Conservation (phyloP, 179 eudicot species). For the Spergularia azorica region DNA sequence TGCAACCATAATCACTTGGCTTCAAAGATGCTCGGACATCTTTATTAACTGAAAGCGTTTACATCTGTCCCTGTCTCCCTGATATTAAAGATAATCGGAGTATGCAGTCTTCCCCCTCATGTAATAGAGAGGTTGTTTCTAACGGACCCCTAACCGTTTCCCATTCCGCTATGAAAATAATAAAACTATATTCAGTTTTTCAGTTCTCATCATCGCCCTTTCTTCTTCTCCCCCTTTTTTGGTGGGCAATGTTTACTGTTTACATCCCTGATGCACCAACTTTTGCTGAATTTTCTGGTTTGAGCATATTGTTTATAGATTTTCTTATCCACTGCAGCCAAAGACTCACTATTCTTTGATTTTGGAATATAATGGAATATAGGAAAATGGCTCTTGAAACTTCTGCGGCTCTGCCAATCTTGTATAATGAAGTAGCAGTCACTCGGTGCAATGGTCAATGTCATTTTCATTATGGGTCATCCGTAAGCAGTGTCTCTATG, state of each 20-base stretch:
- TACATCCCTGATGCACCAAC: slow-evolving; percentile 8
- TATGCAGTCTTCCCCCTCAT: not conserved
- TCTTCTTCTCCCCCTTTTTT: not conserved
- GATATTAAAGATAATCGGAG: not conserved
- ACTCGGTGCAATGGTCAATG: too few species aligned
- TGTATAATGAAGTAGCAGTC: too few species aligned
- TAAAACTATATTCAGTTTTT: not conserved
- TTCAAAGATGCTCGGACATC: not conserved
- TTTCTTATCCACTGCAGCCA: too few species aligned
- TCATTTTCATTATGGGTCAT: too few species aligned
- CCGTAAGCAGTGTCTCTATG: too few species aligned
- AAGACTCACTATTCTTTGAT: too few species aligned
- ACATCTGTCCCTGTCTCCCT: not conserved
- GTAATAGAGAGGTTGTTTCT: not conserved
- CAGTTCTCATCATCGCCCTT: not conserved
- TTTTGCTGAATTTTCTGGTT: not conserved
- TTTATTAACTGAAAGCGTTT: not conserved
- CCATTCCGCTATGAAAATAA: not conserved
- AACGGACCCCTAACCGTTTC: too few species aligned
- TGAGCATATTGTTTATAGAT: too few species aligned
- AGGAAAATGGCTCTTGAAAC: too few species aligned
- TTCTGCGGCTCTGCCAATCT: too few species aligned
- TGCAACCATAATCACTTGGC: not conserved
- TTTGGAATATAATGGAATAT: too few species aligned
- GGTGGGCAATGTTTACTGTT: not conserved